phyloP scores from a whole-genome alignment of 1,284 basidiomycete genomes.

The Rhodotorula sp. region DNA sequence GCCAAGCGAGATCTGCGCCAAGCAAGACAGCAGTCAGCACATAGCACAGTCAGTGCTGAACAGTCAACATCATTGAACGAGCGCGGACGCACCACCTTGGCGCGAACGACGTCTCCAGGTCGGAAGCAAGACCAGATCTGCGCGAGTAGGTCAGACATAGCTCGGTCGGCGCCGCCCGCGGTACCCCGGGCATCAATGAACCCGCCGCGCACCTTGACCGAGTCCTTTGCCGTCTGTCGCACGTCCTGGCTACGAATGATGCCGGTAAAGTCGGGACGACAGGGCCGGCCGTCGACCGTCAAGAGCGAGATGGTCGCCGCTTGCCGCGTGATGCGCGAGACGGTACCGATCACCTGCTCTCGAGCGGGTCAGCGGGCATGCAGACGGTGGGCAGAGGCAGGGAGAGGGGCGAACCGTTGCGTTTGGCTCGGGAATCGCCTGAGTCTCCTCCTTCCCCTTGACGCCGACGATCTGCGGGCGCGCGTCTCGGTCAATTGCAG shows the following conservation, averaged over 20 bases:
- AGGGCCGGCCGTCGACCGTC: slow-evolving; percentile 85
- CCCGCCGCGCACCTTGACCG: slow-evolving; percentile 31
- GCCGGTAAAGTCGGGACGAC: slow-evolving; percentile 85
- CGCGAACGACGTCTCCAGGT: slow-evolving; percentile 92
- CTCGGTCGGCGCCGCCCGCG: no score
- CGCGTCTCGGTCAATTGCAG: accelerated
- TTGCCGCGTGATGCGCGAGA: slow-evolving; percentile 81
- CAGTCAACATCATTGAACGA: neutral
- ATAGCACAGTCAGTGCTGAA: no score
- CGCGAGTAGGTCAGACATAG: slow-evolving; percentile 62
- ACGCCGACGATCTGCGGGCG: slow-evolving; percentile 39
- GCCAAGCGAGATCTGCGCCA: slow-evolving; percentile 49
- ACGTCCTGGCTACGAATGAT: slow-evolving; percentile 90
- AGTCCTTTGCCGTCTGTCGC: slow-evolving; percentile 53
- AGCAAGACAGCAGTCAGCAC: neutral
- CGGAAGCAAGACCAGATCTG: slow-evolving; percentile 93
- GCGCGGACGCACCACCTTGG: slow-evolving; percentile 71
- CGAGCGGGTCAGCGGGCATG: slow-evolving; percentile 51
- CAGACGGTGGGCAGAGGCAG: slow-evolving; percentile 54
- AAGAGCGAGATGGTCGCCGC: slow-evolving; percentile 86
- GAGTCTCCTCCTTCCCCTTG: slow-evolving; percentile 51
- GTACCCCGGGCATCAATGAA: neutral
- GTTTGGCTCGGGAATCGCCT: slow-evolving; percentile 52
- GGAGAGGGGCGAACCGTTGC: slow-evolving; percentile 46
- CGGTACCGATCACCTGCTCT: slow-evolving; percentile 71